These are phyloP conservation scores for Salvia miltiorrhiza DNA, from an alignment of 257 asterid genomes.

Conservation along the genomic window DNA sequence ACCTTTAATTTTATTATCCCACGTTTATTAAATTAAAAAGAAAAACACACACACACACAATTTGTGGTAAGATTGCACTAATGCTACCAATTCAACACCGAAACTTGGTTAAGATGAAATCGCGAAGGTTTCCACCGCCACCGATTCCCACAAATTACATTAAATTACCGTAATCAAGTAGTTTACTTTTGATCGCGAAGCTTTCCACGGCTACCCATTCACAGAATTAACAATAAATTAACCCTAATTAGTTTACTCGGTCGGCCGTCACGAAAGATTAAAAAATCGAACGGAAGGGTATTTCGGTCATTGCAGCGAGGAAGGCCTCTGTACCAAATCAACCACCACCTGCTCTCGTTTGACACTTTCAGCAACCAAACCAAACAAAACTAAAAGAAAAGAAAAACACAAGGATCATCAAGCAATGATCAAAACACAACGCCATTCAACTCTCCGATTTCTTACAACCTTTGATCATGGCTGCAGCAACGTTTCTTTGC, in stretches of 20 bases:
- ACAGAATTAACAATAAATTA: neutral
- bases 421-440: slow-evolving; percentile 45
- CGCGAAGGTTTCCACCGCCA: slow-evolving; percentile 10
- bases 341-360: slow-evolving; percentile 53
- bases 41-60: no score
- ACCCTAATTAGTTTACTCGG: neutral
- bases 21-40: neutral
- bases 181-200: neutral
- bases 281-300: neutral
- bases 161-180: neutral
- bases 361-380: slow-evolving; percentile 59
- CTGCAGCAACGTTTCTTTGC: slow-evolving; percentile 20
- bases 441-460: slow-evolving; percentile 1
- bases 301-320: slow-evolving; percentile 22
- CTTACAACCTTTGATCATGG: slow-evolving; percentile 38
- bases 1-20: neutral
- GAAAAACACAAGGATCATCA: slow-evolving; percentile 1
- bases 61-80: slow-evolving; percentile 3
- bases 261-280: neutral
- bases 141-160: neutral
- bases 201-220: slow-evolving; percentile 17
- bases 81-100: slow-evolving; percentile 22
- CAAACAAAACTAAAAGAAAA: slow-evolving; percentile 16
- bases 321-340: slow-evolving; percentile 34
- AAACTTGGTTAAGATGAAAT: slow-evolving; percentile 10